Conservation (phyloP, 2,329 filamentous ascomycete species). For the Exserohilum rostratum region DNA sequence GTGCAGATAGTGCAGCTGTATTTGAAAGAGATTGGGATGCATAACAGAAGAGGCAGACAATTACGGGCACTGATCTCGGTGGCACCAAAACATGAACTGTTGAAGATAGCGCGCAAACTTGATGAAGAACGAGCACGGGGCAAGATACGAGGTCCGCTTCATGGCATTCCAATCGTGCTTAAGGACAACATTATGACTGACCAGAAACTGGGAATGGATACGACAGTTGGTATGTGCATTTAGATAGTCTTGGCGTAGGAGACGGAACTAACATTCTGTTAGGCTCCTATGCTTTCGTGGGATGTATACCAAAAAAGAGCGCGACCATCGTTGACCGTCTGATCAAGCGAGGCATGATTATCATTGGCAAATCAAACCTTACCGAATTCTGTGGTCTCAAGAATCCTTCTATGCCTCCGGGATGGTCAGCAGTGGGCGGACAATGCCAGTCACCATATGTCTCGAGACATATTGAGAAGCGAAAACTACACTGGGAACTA, state of each 20-base stretch:
- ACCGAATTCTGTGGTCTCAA: conserved; percentile 49
- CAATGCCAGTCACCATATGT: conserved; percentile 50
- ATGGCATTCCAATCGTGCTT: conserved; percentile 52
- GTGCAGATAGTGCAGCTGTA: conserved; percentile 46
- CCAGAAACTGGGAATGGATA: conserved; percentile 48
- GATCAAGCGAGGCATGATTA: conserved; percentile 48
- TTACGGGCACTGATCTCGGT: conserved; percentile 48
- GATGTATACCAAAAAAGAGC: conserved; percentile 45
- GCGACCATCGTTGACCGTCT: conserved; percentile 49
- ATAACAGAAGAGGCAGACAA: conserved; percentile 45
- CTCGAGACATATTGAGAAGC: conserved; percentile 46
- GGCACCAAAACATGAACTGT: conserved; percentile 45
- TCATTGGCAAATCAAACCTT: conserved; percentile 53
- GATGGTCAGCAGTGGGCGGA: conserved; percentile 50
- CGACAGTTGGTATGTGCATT: conserved; percentile 46
- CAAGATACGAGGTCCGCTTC: conserved; percentile 46
- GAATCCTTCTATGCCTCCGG: conserved; percentile 46
- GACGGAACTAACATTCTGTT: conserved; percentile 1
- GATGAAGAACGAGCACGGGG: conserved; percentile 49
- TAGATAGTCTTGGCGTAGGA: background rate
- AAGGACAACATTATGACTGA: conserved; percentile 53
- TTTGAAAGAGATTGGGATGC: conserved; percentile 42
- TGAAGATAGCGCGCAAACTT: conserved; percentile 47
- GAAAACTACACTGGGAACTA: conserved; percentile 45
- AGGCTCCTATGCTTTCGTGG: conserved; percentile 48